Base-by-base conservation (phyloP, 306 rosid species). In the Hylodesmum podocarpum region DNA sequence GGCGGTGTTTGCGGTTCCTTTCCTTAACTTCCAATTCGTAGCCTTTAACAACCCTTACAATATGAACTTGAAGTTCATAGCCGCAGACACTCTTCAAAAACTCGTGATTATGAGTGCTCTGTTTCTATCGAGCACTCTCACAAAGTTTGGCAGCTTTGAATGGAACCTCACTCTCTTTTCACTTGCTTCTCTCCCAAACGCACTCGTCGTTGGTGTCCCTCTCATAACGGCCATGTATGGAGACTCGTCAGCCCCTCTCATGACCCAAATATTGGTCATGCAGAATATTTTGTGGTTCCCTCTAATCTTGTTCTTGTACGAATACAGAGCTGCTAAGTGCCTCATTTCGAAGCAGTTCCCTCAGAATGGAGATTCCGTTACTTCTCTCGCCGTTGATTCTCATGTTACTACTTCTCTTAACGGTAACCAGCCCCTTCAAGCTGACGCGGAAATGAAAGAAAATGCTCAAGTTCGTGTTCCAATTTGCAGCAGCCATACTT, bases 271-370 rank as follows among this genome's bases (percentile, higher is more conserved):
- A 8, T 90, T 88, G 0, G 88, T 87, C 0, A 64, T 88, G 13
- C 96, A 91, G 24, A n/a, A n/a, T n/a, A n/a, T n/a, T n/a, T n/a
- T 91, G 8, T 91, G 97, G 97, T 80, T 86, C 66, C 86, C 94
- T 31, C 72, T 91, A 11, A 81, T 89, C 91, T 77, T 91, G 3
- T 61, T 88, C 77, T 37, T 91, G 87, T 89, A 84, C 49, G 97
- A 91, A 73, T 91, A 86, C 55, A 67, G 93, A 53, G 94, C 86
- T 3, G 97, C 97, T 1, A 91, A 73, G 83, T 89, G 84, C 28
- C 83, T 89, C 16, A 80, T 89, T 14, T 25, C 86, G 0, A 89
- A 85, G 82, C 91, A 89, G 73, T 91, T 91, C 40, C 95, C 93
- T 0, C 83, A 85, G 22, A 89, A 92, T 0, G 97, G 91, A 0